These are phyloP conservation scores for Diutina siamensis DNA, from an alignment of 1,139 yeast genomes.

Conservation along the genomic window DNA sequence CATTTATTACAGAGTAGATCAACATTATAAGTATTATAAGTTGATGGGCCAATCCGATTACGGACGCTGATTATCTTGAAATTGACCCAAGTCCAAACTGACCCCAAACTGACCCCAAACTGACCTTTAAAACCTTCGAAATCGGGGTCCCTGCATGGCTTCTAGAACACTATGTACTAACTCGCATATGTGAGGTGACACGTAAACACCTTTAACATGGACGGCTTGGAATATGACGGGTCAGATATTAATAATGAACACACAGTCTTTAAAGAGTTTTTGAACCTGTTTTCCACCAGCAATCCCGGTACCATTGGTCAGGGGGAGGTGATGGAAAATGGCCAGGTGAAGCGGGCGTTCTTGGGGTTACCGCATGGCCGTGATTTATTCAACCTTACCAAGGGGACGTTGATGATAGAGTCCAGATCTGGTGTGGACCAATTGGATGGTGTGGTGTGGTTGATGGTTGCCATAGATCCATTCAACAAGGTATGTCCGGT, in stretches of 20 bases:
- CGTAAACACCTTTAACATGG: neutral
- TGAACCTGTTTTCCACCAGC: neutral
- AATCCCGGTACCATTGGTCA: neutral
- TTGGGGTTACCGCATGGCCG: neutral
- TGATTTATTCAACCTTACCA: neutral
- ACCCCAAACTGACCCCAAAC: no score
- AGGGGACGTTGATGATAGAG: neutral
- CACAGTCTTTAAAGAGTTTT: neutral
- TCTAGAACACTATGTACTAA: no score
- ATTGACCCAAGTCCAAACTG: no score
- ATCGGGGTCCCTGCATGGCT: no score
- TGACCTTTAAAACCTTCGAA: no score
- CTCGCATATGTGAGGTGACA: neutral
- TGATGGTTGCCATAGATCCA: neutral
- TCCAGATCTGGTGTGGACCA: neutral
- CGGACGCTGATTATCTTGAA: no score
- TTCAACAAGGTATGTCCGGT: neutral
- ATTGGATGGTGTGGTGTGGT: neutral
- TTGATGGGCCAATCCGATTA: no score
- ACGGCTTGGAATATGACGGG: neutral
- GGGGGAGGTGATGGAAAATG: neutral
- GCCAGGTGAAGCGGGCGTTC: neutral
- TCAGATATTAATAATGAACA: neutral
- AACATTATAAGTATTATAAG: no score
- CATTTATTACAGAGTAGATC: no score